These are phyloP conservation scores for Annona cherimola DNA, from an alignment of 164 flowering plant genomes.

Conservation along the genomic window DNA sequence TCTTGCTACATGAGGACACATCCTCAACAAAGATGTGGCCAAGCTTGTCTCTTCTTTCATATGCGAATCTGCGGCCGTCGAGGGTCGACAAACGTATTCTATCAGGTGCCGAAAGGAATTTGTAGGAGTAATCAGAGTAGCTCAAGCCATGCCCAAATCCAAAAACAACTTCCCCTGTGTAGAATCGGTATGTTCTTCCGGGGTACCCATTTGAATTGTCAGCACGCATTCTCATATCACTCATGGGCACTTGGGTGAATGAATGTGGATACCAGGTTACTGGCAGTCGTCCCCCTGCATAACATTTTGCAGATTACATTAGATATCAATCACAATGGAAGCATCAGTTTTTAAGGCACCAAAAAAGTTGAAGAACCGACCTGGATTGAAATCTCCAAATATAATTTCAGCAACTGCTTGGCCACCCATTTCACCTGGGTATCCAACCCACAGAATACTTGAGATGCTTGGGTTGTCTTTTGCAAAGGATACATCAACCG, in stretches of 20 bases:
- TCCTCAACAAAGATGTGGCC: slow-evolving; percentile 43
- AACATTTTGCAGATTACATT: not conserved
- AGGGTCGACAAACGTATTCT: slow-evolving; percentile 28
- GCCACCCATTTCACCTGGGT: slow-evolving; percentile 94
- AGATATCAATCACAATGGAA: not conserved
- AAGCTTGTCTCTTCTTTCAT: slow-evolving; percentile 16
- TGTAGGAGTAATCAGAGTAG: slow-evolving; percentile 54
- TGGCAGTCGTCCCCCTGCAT: slow-evolving; percentile 81
- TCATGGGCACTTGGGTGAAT: slow-evolving; percentile 74
- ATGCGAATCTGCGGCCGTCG: slow-evolving; percentile 11
- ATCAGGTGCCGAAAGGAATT: slow-evolving; percentile 50
- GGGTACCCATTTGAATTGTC: slow-evolving; percentile 70
- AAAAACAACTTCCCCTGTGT: slow-evolving; percentile 55
- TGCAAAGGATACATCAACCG: slow-evolving; percentile 79
- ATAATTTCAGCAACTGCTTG: slow-evolving; percentile 71
- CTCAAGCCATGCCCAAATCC: slow-evolving; percentile 80
- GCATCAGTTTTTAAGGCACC: not conserved
- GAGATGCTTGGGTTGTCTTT: slow-evolving; percentile 48
- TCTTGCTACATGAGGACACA: slow-evolving; percentile 41
- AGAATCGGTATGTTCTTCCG: slow-evolving; percentile 87
- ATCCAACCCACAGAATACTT: slow-evolving; percentile 90
- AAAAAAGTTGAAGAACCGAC: slow-evolving; percentile 27
- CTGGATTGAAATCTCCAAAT: slow-evolving; percentile 85
- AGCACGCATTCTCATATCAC: slow-evolving; percentile 84
- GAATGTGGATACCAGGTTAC: slow-evolving; percentile 96